Percentiles rank a stretch among this genome's conserved stretches.
Conservation (phyloP, 208 protist genomes). For the Herpetomonas tarakana region DNA sequence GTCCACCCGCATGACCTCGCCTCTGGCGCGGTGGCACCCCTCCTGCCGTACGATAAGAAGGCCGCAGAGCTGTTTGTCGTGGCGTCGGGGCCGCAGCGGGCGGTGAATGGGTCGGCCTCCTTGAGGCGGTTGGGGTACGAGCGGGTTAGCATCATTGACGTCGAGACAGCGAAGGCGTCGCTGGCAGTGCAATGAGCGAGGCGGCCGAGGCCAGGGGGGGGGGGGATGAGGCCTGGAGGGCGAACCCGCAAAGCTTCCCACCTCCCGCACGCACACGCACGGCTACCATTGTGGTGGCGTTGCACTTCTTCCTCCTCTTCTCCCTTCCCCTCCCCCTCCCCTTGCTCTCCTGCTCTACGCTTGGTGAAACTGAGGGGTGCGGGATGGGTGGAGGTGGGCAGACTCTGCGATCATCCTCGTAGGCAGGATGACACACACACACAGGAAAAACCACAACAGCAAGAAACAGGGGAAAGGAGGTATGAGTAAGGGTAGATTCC, state of each 20-base stretch:
- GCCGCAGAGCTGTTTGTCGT: slow-evolving; percentile 61
- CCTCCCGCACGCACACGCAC: too few relatives aligned
- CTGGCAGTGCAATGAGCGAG: slow-evolving; percentile 8
- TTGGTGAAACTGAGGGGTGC: background rate
- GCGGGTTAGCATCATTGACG: slow-evolving; percentile 38
- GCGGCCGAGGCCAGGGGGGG: too few relatives aligned
- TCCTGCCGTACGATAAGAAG: slow-evolving; percentile 53
- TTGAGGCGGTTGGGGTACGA: slow-evolving; percentile 77
- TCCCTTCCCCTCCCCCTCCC: background rate
- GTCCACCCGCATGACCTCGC: slow-evolving; percentile 80
- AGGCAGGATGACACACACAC: too few relatives aligned
- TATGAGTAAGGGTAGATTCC: too few relatives aligned
- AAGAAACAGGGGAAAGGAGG: too few relatives aligned
- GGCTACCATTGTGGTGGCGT: too few relatives aligned
- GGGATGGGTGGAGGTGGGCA: too few relatives aligned
- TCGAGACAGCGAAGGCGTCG: slow-evolving; percentile 21
- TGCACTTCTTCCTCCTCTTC: background rate
- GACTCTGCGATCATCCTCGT: too few relatives aligned
- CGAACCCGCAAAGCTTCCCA: too few relatives aligned
- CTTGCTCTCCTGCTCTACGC: background rate
- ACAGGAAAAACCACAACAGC: too few relatives aligned
- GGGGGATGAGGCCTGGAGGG: too few relatives aligned
- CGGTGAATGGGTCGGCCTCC: slow-evolving; percentile 44
- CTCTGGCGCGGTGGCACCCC: slow-evolving; percentile 60
- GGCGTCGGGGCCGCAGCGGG: slow-evolving; percentile 37